Conservation (phyloP, 228 moss, liverwort and hornwort species). For the Sphagnum magellanicum region DNA sequence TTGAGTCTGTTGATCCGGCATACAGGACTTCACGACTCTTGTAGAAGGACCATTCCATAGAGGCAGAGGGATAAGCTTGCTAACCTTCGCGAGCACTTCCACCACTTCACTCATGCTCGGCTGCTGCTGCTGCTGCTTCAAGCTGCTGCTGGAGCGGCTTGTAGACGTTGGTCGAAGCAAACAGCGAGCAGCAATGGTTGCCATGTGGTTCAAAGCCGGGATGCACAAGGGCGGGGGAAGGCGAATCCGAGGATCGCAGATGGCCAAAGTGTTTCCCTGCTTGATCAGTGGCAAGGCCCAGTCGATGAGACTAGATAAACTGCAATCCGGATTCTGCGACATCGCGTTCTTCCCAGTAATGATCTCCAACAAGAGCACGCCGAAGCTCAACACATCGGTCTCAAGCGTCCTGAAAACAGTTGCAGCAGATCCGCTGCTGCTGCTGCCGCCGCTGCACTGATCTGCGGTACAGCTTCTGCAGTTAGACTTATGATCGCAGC, state of each 20-base stretch:
- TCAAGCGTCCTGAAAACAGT: constrained; percentile 38
- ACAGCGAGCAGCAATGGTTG: constrained; percentile 56
- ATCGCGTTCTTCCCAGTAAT: constrained; percentile 62
- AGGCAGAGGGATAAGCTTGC: constrained; percentile 49
- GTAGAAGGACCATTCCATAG: constrained; percentile 40
- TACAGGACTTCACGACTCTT: background rate
- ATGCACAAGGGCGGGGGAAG: constrained; percentile 35
- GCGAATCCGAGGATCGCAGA: constrained; percentile 46
- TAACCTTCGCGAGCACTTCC: constrained; percentile 51
- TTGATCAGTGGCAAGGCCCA: constrained; percentile 89
- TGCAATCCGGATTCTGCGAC: constrained; percentile 43
- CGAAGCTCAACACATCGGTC: constrained; percentile 76
- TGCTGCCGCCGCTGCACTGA: constrained; percentile 23
- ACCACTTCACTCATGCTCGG: constrained; percentile 75
- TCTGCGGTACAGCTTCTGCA: constrained; percentile 7
- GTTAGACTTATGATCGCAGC: constrained; percentile 4
- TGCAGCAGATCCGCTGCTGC: constrained; percentile 36
- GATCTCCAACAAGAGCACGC: constrained; percentile 72
- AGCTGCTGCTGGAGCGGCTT: constrained; percentile 19
- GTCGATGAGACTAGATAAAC: constrained; percentile 59
- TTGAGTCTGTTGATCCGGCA: background rate
- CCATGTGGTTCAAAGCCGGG: constrained; percentile 48
- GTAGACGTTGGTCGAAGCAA: constrained; percentile 38
- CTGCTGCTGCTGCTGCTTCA: constrained; percentile 1
- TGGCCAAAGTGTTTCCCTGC: constrained; percentile 49